These are phyloP conservation scores for Whalleya microplaca DNA, from an alignment of 2,329 filamentous ascomycete genomes.

Conservation along the genomic window DNA sequence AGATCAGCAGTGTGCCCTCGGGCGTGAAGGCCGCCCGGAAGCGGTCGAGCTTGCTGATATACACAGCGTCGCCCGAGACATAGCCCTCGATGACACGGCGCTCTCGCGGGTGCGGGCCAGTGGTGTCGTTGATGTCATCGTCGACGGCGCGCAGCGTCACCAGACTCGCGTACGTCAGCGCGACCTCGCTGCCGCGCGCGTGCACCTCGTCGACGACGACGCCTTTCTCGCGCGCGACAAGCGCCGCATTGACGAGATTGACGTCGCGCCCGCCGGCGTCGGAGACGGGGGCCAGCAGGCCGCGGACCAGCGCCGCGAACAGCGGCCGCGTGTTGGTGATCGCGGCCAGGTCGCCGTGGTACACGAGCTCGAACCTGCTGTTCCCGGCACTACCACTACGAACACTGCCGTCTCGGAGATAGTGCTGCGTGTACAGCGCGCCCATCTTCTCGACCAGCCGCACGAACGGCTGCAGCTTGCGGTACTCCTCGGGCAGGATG, in stretches of 20 bases:
- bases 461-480: slow-evolving; percentile 77
- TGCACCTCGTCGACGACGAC: slow-evolving; percentile 78
- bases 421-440: slow-evolving; percentile 78
- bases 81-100: slow-evolving; percentile 64
- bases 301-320: slow-evolving; percentile 79
- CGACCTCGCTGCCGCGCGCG: slow-evolving; percentile 63
- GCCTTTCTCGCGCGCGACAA: slow-evolving; percentile 76
- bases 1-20: slow-evolving; percentile 72
- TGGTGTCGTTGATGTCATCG: slow-evolving; percentile 26
- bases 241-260: slow-evolving; percentile 80
- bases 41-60: slow-evolving; percentile 72
- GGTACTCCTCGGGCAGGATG: slow-evolving; percentile 79
- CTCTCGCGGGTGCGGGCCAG: too few species aligned
- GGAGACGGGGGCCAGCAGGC: slow-evolving; percentile 70
- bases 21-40: slow-evolving; percentile 76
- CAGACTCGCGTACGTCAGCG: slow-evolving; percentile 66
- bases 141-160: slow-evolving; percentile 67
- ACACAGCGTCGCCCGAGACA: slow-evolving; percentile 63
- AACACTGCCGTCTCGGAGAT: slow-evolving; percentile 38
- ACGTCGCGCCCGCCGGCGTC: slow-evolving; percentile 69
- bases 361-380: slow-evolving; percentile 74
- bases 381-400: slow-evolving; percentile 43
- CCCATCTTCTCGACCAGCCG: slow-evolving; percentile 79
- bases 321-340: slow-evolving; percentile 78
- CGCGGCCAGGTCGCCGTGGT: slow-evolving; percentile 73